phyloP scores from a whole-genome alignment of 495 filamentous ascomycete species.

The Schizothecium vesticola region DNA sequence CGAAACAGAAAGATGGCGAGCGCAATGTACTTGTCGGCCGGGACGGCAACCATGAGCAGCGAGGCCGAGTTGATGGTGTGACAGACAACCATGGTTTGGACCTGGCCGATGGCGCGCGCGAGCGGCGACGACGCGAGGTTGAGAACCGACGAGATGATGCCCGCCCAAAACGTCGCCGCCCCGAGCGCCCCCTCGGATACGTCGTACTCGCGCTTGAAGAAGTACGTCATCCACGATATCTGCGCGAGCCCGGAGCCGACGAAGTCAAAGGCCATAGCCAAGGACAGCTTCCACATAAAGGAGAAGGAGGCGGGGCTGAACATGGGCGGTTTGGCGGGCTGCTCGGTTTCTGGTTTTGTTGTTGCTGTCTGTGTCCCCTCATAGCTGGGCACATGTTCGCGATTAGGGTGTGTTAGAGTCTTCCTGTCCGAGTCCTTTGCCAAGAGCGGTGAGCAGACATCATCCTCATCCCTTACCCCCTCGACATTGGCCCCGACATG shows the following conservation, averaged over 20 bases:
- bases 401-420: not conserved
- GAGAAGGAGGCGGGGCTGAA: constrained; percentile 1
- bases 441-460: no score
- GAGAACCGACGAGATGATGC: constrained; percentile 1
- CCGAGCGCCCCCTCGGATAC: not conserved
- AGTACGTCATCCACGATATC: constrained; percentile 4
- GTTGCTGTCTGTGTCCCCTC: no score
- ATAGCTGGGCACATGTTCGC: no score
- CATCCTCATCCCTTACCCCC: no score
- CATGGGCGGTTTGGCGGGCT: not conserved
- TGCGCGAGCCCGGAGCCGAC: constrained; percentile 4
- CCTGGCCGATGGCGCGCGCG: not conserved
- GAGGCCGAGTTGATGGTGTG: constrained; percentile 4
- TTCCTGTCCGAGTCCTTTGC: no score
- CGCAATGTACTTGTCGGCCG: not conserved
- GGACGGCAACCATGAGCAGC: constrained; percentile 2
- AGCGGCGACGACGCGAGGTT: constrained; percentile 4
- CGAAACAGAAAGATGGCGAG: not conserved
- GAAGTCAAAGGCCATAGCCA: not conserved
- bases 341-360: no score
- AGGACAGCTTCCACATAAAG: constrained; percentile 2
- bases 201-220: constrained; percentile 5
- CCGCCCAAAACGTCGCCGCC: not conserved
- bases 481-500: no score
- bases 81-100: constrained; percentile 2